Base-by-base conservation (phyloP, 169 alveolate genomes). In the Fabrea salina region DNA sequence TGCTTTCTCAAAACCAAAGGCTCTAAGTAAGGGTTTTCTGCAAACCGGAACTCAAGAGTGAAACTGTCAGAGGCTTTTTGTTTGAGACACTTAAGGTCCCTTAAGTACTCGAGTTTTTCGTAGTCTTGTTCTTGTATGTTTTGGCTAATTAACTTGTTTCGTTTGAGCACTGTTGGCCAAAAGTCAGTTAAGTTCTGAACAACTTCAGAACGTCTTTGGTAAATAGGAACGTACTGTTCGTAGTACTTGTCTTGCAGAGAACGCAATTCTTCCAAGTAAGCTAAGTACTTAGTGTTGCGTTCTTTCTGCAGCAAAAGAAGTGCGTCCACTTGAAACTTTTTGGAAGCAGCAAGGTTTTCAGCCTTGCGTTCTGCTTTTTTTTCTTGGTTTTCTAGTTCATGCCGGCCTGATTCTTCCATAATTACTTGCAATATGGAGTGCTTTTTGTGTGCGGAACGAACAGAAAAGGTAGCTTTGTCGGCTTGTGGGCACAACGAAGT, bases 11-110 rank as follows among this genome's bases (percentile, higher is more conserved):
- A 71, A 19, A 41, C 47, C 32, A 77, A 47, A 54, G 85, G 80
- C 16, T 78, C 61, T 43, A 88, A 68, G 78, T 43, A 82, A 41
- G 86, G 90, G 58, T 88, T 88, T 43, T 80, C 82, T 25, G 41
- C 61, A 57, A 88, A 88, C 19, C 33, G 70, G 59, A 88, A 88
- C 13, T 43, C 76, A 2, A 88, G 37, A 11, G 81, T 82, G 75
- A 59, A 81, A 5, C 81, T 76, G 6, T 68, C 80, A 3, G 71
- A 25, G 50, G 51, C 54, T 3, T 51, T 68, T n/a, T 22, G 41
- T 47, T 70, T 25, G 16, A 1, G 7, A 16, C 25, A 27, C 5
- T 35, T 72, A 19, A 86, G 66, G 54, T 86, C 86, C 22, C 51
- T 43, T 3, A 86, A 27, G 75, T 67, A 75, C 74, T 77, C 68